Evolutionary conservation across 2,329 filamentous ascomycete species (phyloP).

Genomic region (Didymosphaeria variabile): DNA sequence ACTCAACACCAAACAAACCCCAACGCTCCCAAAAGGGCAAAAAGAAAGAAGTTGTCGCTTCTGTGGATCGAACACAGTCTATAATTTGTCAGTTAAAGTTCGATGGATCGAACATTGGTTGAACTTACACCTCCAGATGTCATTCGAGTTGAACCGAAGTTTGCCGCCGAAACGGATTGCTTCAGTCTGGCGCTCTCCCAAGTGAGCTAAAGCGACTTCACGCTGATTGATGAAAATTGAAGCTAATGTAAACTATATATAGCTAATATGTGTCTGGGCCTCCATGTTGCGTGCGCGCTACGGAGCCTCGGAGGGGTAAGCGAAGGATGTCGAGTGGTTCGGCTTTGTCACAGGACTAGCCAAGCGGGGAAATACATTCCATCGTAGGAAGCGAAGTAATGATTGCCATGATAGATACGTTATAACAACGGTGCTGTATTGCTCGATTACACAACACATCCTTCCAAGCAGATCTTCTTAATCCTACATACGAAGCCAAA

Average conservation of each 20-base stretch:
- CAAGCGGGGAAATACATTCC: background rate
- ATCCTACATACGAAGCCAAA: too few relatives aligned
- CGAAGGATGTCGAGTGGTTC: slow-evolving; percentile 4
- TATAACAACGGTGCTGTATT: too few relatives aligned
- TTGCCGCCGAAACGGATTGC: slow-evolving; percentile 14
- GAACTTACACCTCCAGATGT: slow-evolving; percentile 15
- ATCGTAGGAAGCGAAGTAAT: background rate
- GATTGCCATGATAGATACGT: background rate
- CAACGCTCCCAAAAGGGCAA: background rate
- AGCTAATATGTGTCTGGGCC: too few relatives aligned
- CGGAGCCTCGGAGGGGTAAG: background rate
- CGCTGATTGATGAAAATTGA: slow-evolving; percentile 1
- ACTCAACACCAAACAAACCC: too few relatives aligned
- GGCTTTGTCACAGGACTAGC: background rate
- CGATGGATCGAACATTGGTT: too few relatives aligned
- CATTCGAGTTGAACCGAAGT: slow-evolving; percentile 13
- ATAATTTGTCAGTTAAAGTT: too few relatives aligned
- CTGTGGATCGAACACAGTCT: slow-evolving; percentile 20
- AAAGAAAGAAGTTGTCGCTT: slow-evolving; percentile 14
- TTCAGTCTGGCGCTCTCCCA: slow-evolving; percentile 22
- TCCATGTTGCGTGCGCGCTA: too few relatives aligned
- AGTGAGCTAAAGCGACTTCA: slow-evolving; percentile 20
- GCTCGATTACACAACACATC: too few relatives aligned
- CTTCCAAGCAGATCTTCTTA: too few relatives aligned
- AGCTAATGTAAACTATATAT: background rate